These are phyloP conservation scores for Zychaea mexicana DNA, from an alignment of 371 early-diverging fungal genomes.

Conservation along the genomic window DNA sequence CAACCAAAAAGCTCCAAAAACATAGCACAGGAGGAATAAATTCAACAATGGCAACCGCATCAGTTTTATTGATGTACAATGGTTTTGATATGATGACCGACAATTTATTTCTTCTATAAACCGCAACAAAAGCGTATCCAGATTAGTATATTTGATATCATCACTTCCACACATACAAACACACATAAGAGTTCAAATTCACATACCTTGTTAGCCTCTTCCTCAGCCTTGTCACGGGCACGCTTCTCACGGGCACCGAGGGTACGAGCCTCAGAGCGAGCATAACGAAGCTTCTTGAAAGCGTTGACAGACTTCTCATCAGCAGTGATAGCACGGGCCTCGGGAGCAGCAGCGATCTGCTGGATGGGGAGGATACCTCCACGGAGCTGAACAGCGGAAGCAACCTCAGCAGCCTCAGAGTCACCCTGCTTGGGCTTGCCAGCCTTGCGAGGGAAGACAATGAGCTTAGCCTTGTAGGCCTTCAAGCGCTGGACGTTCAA, in stretches of 20 bases:
- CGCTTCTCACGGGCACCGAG: constrained; percentile 87
- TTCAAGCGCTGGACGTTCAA: constrained; percentile 97
- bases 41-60: constrained; percentile 6
- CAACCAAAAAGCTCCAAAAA: background rate
- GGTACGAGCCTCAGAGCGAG: constrained; percentile 81
- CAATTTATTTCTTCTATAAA: constrained; percentile 14
- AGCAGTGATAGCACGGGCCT: constrained; percentile 83
- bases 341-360: constrained; percentile 67
- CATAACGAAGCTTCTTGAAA: constrained; percentile 89
- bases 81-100: constrained; percentile 6
- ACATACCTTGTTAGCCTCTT: constrained; percentile 81
- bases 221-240: constrained; percentile 82
- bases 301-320: constrained; percentile 84
- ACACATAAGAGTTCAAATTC: background rate
- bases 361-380: constrained; percentile 77
- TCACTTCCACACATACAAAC: too few relatives aligned
- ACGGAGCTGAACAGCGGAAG: constrained; percentile 74
- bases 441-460: constrained; percentile 94
- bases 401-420: constrained; percentile 67
- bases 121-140: background rate
- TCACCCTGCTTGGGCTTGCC: constrained; percentile 86
- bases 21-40: background rate
- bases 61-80: constrained; percentile 6
- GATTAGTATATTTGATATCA: background rate
- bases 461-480: constrained; percentile 93